These are phyloP conservation scores for Xylogone sp. DNA, from an alignment of 2,329 filamentous ascomycete genomes.

Conservation along the genomic window DNA sequence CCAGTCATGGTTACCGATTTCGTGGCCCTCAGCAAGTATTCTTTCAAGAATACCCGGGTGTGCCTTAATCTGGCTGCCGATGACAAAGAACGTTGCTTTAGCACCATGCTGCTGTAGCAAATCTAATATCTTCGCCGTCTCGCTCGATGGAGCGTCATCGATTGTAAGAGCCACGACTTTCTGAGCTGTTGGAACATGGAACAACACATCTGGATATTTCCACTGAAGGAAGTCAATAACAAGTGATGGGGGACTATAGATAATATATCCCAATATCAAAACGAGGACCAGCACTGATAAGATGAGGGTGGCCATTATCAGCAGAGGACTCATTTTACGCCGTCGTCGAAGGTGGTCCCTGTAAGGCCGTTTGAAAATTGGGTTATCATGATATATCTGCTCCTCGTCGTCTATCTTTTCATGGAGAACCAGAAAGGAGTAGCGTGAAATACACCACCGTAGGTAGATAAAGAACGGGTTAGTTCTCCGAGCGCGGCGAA, in stretches of 20 bases:
- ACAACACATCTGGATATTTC: conserved; percentile 76
- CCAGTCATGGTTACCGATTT: conserved; percentile 88
- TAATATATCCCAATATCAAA: conserved; percentile 44
- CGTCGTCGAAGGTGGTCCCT: not conserved
- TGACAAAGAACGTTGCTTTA: conserved; percentile 83
- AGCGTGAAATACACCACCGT: not conserved
- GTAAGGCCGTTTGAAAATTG: not conserved
- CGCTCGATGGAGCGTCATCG: conserved; percentile 76
- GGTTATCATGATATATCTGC: not conserved
- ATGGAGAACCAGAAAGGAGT: not conserved
- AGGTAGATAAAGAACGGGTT: not conserved
- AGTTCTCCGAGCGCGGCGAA: not conserved
- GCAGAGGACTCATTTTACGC: not conserved
- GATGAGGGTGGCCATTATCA: not conserved
- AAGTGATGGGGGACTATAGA: conserved; percentile 77
- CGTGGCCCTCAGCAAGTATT: conserved; percentile 59
- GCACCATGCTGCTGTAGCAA: conserved; percentile 64
- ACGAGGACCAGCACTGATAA: not conserved
- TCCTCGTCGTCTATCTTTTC: not conserved
- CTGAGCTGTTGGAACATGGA: conserved; percentile 57
- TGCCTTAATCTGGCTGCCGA: conserved; percentile 69
- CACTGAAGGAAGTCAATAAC: conserved; percentile 68
- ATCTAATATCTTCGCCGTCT: conserved; percentile 67
- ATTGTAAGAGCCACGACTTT: conserved; percentile 79
- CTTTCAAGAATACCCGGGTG: conserved; percentile 50